These are phyloP conservation scores for Kwoniella mangroviensis DNA, from an alignment of 768 basidiomycete genomes.

Conservation along the genomic window DNA sequence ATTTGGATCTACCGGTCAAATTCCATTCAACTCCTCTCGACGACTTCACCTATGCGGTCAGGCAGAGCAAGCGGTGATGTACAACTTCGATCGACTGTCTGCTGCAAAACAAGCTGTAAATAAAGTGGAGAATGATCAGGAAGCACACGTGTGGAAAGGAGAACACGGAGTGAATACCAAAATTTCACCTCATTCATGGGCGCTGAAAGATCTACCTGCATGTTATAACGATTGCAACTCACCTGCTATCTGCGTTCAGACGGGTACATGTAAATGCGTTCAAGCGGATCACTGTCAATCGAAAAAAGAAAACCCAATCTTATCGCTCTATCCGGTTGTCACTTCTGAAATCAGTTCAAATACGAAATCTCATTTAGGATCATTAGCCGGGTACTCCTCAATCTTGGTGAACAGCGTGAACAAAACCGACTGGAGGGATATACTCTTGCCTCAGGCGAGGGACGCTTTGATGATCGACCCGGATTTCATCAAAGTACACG, in stretches of 20 bases:
- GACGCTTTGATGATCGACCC: conserved; percentile 42
- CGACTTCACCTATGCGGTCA: conserved; percentile 41
- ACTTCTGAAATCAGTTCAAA: conserved; percentile 11
- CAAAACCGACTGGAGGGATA: conserved; percentile 45
- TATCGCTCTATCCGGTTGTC: conserved; percentile 30
- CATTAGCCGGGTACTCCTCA: conserved; percentile 19
- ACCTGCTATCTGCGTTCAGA: conserved; percentile 56
- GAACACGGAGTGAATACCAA: conserved; percentile 14
- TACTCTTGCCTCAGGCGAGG: conserved; percentile 51
- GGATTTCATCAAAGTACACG: conserved; percentile 53
- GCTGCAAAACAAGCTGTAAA: conserved; percentile 18
- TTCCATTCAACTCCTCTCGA: conserved; percentile 51
- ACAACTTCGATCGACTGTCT: conserved; percentile 28
- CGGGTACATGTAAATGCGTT: conserved; percentile 56
- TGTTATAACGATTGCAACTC: conserved; percentile 57
- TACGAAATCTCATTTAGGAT: conserved; percentile 23
- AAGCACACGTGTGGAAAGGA: conserved; percentile 16
- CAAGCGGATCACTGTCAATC: conserved; percentile 51
- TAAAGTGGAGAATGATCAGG: conserved; percentile 17
- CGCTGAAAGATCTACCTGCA: conserved; percentile 45
- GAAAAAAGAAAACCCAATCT: conserved; percentile 41
- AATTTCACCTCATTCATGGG: conserved; percentile 43
- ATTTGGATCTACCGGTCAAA: conserved; percentile 52
- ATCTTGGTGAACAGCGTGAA: conserved; percentile 34
- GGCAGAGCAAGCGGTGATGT: conserved; percentile 33